Base-by-base conservation (phyloP, 177 flowering plant species). In the Vitis hybrid region DNA sequence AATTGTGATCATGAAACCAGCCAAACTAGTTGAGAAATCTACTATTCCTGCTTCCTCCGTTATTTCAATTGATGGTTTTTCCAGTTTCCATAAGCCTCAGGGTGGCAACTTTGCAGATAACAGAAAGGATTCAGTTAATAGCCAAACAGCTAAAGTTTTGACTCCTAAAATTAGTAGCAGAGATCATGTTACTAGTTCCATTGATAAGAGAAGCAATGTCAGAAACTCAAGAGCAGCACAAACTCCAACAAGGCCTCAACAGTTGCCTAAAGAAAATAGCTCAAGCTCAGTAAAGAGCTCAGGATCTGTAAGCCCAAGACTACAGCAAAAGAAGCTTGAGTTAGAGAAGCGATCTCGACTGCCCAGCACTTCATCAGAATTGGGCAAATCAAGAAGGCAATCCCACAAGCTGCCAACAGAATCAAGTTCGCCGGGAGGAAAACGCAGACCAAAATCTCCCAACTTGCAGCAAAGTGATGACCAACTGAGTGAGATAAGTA, bases 1-100 rank as follows among this genome's bases (percentile, higher is more conserved):
- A 19, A 89, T 87, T 71, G 90, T 89, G 63, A 87, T 89, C 63
- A 89, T 87, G 87, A 89, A 86, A 72, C 91, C 94, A 55, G 87
- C 87, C 8, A 87, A 83, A 74, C 82, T 79, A 69, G 76, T 86
- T 64, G 77, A 81, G 19, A 82, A 78, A 64, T 71, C 83, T 63
- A 77, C 73, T 50, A 59, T 73, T 59, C 73, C 82, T 70, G 64
- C 85, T 70, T 79, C 84, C 17, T 75, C 89, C 7, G 66, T 77
- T 8, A 66, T 76, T 70, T 69, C 83, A 51, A 50, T 81, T 22
- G 82, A 80, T 71, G 63, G 73, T 51, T 65, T 78, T 17, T 69
- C 85, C 2, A 53, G 69, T 60, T 72, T 72, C 12, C 75, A 64
- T 38, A 81, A 75, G 59, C 54, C 64, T 50, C 77, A 54, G 24